Evolutionary conservation across 2,329 filamentous ascomycete species (phyloP).

Genomic region (Drechslerella stenobrocha): DNA sequence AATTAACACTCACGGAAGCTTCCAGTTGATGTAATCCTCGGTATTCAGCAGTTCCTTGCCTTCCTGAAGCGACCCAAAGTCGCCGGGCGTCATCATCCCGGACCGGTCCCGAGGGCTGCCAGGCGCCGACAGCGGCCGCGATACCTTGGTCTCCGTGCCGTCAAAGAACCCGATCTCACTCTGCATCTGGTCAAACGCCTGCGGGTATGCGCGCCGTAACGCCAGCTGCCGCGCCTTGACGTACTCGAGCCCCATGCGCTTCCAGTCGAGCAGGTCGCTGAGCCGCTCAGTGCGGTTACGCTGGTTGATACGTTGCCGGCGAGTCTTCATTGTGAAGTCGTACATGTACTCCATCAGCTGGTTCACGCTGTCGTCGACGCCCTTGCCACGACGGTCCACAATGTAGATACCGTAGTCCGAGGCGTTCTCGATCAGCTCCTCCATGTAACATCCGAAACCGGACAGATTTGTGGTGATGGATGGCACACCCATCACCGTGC

Average conservation of each 20-base stretch:
- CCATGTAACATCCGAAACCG: constrained; percentile 99
- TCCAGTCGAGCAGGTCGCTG: constrained; percentile 96
- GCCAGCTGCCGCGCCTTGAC: constrained; percentile 95
- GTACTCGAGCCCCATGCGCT: constrained; percentile 99
- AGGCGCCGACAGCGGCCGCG: constrained; percentile 87
- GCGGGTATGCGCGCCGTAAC: constrained; percentile 84
- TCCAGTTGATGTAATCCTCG: constrained; percentile 98
- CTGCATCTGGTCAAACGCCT: constrained; percentile 70
- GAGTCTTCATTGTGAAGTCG: constrained; percentile 89
- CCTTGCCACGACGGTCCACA: constrained; percentile 91
- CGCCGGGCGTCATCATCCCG: constrained; percentile 98
- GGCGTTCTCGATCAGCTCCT: constrained; percentile 96
- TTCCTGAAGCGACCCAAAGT: constrained; percentile 95
- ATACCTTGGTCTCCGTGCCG: constrained; percentile 91
- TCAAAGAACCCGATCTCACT: constrained; percentile 86
- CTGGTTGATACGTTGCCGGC: constrained; percentile 97
- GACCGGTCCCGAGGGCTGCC: constrained; percentile 86
- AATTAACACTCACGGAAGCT: constrained; percentile 77
- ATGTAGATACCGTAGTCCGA: constrained; percentile 99
- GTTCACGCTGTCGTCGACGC: constrained; percentile 95
- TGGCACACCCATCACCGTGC: constrained; percentile 97
- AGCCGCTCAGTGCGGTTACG: constrained; percentile 93
- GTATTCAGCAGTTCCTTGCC: constrained; percentile 89
- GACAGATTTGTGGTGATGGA: constrained; percentile 98
- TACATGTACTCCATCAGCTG: constrained; percentile 91